phyloP scores from a whole-genome alignment of 345 rosid genomes.

The Eucalyptus regnans region DNA sequence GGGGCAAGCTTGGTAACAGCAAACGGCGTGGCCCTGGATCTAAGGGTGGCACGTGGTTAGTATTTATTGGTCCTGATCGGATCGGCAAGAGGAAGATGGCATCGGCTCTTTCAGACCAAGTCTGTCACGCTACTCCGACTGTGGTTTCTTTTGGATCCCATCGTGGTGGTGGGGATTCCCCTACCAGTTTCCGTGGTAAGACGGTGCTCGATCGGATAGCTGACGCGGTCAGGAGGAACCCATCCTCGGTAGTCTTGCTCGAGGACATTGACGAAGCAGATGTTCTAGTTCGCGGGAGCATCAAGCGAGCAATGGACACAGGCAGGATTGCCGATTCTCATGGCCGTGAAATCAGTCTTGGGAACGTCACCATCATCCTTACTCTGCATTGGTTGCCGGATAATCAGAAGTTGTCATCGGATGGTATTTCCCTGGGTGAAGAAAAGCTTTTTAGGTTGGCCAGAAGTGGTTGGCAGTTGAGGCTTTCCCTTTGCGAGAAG shows the following conservation, averaged over 20 bases:
- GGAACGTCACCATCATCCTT: conserved; percentile 76
- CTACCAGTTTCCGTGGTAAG: conserved; percentile 59
- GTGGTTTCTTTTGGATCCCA: conserved; percentile 51
- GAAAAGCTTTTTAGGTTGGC: conserved; percentile 48
- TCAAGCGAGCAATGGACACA: conserved; percentile 82
- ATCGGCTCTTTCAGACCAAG: conserved; percentile 50
- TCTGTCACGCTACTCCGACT: conserved; percentile 40
- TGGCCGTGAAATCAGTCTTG: conserved; percentile 91
- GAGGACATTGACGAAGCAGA: conserved; percentile 92
- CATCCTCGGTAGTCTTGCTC: conserved; percentile 67
- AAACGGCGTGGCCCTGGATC: conserved; percentile 41
- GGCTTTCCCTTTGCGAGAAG: conserved; percentile 46
- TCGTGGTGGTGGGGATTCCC: conserved; percentile 27
- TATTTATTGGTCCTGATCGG: conserved; percentile 82
- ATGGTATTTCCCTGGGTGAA: conserved; percentile 33
- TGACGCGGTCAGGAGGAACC: conserved; percentile 76
- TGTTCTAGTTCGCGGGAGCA: conserved; percentile 48
- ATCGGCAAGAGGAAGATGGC: conserved; percentile 92
- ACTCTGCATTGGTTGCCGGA: conserved; percentile 52
- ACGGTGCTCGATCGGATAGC: conserved; percentile 67
- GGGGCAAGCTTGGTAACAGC: conserved; percentile 60
- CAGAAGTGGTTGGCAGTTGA: conserved; percentile 59
- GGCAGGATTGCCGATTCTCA: conserved; percentile 85
- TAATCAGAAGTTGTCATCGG: conserved; percentile 13
- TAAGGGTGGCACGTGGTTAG: conserved; percentile 71